Percentiles rank a stretch among this genome's conserved stretches.
Conservation (phyloP, 2,329 filamentous ascomycete species). For the Neodidymelliopsis sp. region DNA sequence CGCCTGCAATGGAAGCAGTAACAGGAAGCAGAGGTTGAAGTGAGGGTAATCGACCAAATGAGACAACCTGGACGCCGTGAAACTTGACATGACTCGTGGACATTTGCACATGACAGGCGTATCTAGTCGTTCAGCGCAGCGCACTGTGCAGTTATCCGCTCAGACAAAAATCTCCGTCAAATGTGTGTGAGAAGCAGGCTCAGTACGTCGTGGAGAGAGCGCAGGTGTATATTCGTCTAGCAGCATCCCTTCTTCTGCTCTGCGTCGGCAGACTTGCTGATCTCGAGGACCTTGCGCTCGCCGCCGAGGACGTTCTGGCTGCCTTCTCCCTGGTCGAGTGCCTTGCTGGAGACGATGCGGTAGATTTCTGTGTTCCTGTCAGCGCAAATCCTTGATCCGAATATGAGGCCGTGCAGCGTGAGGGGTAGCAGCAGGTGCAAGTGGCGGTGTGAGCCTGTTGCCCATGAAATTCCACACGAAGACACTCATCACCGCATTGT, state of each 20-base stretch:
- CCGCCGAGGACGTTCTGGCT: slow-evolving; percentile 78
- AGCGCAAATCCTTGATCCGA: slow-evolving; percentile 1
- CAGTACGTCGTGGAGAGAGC: slow-evolving; percentile 26
- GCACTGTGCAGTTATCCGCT: slow-evolving; percentile 19
- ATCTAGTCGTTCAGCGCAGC: slow-evolving; percentile 25
- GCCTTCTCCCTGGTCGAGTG: slow-evolving; percentile 86
- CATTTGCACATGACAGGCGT: slow-evolving; percentile 30
- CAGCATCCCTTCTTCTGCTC: slow-evolving; percentile 83
- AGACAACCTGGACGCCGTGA: slow-evolving; percentile 47
- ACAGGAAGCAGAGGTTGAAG: slow-evolving; percentile 42
- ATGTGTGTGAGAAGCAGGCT: slow-evolving; percentile 20
- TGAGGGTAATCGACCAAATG: slow-evolving; percentile 34
- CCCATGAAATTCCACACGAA: no score
- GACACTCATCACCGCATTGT: no score
- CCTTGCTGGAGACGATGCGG: slow-evolving; percentile 98
- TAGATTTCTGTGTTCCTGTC: slow-evolving; percentile 80
- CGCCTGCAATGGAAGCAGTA: slow-evolving; percentile 36
- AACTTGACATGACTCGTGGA: slow-evolving; percentile 45
- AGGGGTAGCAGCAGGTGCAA: slow-evolving; percentile 2
- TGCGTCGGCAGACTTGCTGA: slow-evolving; percentile 84
- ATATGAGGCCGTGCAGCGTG: not conserved
- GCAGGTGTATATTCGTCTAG: slow-evolving; percentile 55
- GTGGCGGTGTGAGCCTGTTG: slow-evolving; percentile 11
- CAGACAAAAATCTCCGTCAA: slow-evolving; percentile 9
- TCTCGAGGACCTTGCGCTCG: slow-evolving; percentile 78